Evolutionary conservation across 495 filamentous ascomycete species (phyloP).

Genomic region (Xylaria bambusicola): DNA sequence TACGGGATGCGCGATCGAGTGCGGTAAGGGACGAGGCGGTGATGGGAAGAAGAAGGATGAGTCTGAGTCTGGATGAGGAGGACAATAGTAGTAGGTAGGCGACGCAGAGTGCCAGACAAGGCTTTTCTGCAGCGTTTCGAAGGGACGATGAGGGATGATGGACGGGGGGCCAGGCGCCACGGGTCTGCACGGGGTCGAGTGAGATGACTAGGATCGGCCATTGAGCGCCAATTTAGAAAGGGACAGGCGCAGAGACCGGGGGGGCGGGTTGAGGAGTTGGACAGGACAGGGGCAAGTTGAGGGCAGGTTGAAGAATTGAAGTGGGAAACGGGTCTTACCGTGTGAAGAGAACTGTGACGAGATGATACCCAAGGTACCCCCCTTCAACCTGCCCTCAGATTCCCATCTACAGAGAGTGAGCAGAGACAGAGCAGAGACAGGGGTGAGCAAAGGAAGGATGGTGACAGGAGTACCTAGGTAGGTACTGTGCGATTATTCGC

Average conservation of each 20-base stretch:
- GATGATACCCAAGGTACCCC: no score
- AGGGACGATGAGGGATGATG: conserved; percentile 18
- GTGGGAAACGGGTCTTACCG: not conserved
- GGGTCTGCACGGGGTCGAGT: conserved; percentile 11
- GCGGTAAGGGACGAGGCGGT: not conserved
- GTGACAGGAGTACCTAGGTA: no score
- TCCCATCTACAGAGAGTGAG: no score
- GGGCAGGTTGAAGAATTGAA: no score
- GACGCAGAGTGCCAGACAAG: conserved; percentile 6
- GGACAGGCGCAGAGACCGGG: not conserved
- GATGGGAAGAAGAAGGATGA: not conserved
- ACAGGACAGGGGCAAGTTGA: not conserved
- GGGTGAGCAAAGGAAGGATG: no score
- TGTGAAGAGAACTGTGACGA: no score
- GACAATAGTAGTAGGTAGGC: not conserved
- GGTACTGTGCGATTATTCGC: no score
- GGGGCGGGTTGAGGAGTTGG: no score
- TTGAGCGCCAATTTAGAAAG: conserved; percentile 2
- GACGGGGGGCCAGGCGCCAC: conserved; percentile 10
- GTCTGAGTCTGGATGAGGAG: not conserved
- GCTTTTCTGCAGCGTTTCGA: conserved; percentile 16
- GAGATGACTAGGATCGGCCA: conserved; percentile 10
- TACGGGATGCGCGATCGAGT: no score
- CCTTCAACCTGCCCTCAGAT: no score
- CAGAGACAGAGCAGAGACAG: no score